These are phyloP conservation scores for Cadophora malorum DNA, from an alignment of 2,329 filamentous ascomycete species.

Conservation along the genomic window DNA sequence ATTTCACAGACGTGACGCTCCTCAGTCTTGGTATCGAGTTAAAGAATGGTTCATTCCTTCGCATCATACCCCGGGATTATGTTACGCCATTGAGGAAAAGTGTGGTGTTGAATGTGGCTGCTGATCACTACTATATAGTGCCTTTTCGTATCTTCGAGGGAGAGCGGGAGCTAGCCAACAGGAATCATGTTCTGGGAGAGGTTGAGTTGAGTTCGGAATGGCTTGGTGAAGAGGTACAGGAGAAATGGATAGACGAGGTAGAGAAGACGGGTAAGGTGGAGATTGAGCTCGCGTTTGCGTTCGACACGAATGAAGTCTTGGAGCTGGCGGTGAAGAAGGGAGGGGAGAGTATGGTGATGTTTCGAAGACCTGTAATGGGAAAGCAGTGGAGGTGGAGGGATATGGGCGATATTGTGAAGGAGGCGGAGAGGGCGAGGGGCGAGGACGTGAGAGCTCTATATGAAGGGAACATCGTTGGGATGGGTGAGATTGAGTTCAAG, in stretches of 20 bases:
- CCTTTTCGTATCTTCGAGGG: background rate
- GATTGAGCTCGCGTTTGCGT: background rate
- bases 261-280: background rate
- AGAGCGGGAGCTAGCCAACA: background rate
- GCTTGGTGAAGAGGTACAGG: background rate
- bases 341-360: background rate
- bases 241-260: background rate
- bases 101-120: background rate
- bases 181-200: background rate
- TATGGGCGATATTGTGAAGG: background rate
- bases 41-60: background rate
- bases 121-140: background rate
- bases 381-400: background rate
- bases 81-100: background rate
- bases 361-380: background rate
- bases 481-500: background rate
- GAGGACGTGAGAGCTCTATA: background rate
- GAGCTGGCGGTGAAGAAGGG: background rate
- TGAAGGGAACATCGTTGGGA: background rate
- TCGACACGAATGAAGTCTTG: background rate
- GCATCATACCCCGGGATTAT: background rate
- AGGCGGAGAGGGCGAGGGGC: background rate
- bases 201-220: background rate
- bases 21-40: background rate
- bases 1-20: background rate